A percentile compares a stretch with the other conserved stretches of the same genome.
Conservation (phyloP, 23 red algal species). For the Pyropia haitanensis region DNA sequence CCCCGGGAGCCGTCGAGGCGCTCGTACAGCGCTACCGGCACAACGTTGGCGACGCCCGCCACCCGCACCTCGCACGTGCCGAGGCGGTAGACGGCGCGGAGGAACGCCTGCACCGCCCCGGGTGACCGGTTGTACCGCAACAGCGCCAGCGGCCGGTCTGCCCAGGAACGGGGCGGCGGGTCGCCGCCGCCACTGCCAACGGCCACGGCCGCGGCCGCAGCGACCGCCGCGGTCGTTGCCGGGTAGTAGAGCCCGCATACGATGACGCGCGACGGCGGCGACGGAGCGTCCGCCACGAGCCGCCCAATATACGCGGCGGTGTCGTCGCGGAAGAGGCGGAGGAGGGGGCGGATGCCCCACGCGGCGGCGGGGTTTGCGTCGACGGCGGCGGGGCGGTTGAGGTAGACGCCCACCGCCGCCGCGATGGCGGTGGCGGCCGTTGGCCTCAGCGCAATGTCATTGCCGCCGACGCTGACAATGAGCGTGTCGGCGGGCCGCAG, state of each 20-base stretch:
- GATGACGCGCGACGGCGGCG: slow-evolving; percentile 22
- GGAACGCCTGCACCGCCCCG: slow-evolving; percentile 26
- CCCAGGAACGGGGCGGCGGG: slow-evolving; percentile 19
- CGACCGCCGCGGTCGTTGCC: neutral
- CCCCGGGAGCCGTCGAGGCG: slow-evolving; percentile 33
- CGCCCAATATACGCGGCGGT: slow-evolving; percentile 8
- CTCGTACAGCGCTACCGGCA: slow-evolving; percentile 39
- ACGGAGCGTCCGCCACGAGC: neutral
- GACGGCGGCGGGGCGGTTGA: neutral
- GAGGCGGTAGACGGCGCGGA: neutral
- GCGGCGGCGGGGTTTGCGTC: neutral
- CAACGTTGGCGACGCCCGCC: slow-evolving; percentile 9
- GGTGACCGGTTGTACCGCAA: slow-evolving; percentile 29
- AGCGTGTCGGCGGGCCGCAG: slow-evolving; percentile 21
- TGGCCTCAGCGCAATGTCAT: slow-evolving; percentile 52
- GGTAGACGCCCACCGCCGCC: slow-evolving; percentile 10
- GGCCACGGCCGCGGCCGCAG: too few relatives aligned
- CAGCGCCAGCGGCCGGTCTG: slow-evolving; percentile 16
- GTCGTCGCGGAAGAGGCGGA: slow-evolving; percentile 19
- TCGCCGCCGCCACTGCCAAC: too few relatives aligned
- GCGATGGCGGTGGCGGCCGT: slow-evolving; percentile 15
- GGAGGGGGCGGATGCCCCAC: slow-evolving; percentile 10
- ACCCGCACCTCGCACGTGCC: slow-evolving; percentile 4
- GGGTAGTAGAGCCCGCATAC: slow-evolving; percentile 61
- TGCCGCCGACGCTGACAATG: slow-evolving; percentile 56